Base-by-base conservation (phyloP, 257 asterid genomes). In the Schizonepeta tenuifolia region DNA sequence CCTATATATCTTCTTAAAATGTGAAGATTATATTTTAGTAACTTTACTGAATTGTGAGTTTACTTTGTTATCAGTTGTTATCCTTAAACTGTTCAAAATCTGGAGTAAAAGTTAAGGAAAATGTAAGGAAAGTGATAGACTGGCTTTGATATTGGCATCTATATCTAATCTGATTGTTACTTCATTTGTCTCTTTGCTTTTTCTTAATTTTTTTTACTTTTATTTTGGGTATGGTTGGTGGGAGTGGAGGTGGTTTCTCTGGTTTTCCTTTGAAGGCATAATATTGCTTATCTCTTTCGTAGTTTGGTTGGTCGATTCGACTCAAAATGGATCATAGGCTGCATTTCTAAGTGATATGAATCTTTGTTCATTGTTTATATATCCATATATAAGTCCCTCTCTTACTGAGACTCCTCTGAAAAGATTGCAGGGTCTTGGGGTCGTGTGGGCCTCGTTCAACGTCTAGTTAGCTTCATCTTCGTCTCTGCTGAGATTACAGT, bases 201-300 rank as follows among this genome's bases (percentile, higher is more conserved):
- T 71, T 47, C 21, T 79, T 51, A 35, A 43, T 61, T 78, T 56
- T n/a, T 58, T 44, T 46, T 46, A 63, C 73, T 79, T 78, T 56
- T 70, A 60, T 73, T 82, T 85, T 75, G 69, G 88, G 83, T 78
- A 73, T 83, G 89, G 89, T 87, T 86, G 96, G 91, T 91, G 85
- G 85, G 76, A 93, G 97, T 94, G 97, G 97, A 86, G 93, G 91
- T 86, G 68, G 96, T 93, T 89, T 88, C 81, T 74, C 15, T 85
- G 78, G 85, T 87, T 88, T 91, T 76, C 81, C 93, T 88, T 91
- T 82, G 90, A 91, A 94, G 97, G 93, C 68, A 89, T 70, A 56
- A 62, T 74, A 66, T 84, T 72, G 81, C 75, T 78, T 82, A 73
- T 77, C 85, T 81, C 78, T 83, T 72, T 78, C 78, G 72, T 74